These are phyloP conservation scores for Pestalotiopsis sp. DNA, from an alignment of 2,329 filamentous ascomycete species.

Conservation along the genomic window DNA sequence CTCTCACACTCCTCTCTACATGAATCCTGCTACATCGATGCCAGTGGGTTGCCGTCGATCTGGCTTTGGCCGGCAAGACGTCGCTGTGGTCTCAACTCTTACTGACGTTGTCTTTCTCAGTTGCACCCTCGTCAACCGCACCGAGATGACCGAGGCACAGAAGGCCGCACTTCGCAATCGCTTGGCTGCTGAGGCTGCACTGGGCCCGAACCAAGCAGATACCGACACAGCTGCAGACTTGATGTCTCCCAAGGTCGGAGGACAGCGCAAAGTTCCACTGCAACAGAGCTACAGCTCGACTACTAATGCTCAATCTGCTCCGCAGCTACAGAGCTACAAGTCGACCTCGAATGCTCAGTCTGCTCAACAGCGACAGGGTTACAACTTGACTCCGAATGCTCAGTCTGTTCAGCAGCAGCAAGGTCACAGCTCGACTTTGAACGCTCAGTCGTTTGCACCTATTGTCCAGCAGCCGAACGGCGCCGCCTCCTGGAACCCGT, in stretches of 20 bases:
- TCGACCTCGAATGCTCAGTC: too few species aligned
- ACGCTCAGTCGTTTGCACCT: neutral
- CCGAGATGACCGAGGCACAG: neutral
- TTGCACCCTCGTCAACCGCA: neutral
- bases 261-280: too few species aligned
- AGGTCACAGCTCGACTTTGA: neutral
- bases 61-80: neutral
- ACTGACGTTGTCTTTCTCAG: neutral
- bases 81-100: neutral
- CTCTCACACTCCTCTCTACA: neutral
- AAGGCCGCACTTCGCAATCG: neutral
- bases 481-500: neutral
- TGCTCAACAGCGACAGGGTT: too few species aligned
- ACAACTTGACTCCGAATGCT: too few species aligned
- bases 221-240: neutral
- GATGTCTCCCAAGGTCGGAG: neutral
- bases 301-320: neutral
- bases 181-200: neutral
- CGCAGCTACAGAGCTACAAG: too few species aligned
- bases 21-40: too few species aligned
- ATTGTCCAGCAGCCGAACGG: neutral
- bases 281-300: neutral
- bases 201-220: neutral
- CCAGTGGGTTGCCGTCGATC: neutral
- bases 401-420: neutral